These are phyloP conservation scores for Musa schizocarpa DNA, from an alignment of 176 grass and related monocot genomes.

Conservation along the genomic window DNA sequence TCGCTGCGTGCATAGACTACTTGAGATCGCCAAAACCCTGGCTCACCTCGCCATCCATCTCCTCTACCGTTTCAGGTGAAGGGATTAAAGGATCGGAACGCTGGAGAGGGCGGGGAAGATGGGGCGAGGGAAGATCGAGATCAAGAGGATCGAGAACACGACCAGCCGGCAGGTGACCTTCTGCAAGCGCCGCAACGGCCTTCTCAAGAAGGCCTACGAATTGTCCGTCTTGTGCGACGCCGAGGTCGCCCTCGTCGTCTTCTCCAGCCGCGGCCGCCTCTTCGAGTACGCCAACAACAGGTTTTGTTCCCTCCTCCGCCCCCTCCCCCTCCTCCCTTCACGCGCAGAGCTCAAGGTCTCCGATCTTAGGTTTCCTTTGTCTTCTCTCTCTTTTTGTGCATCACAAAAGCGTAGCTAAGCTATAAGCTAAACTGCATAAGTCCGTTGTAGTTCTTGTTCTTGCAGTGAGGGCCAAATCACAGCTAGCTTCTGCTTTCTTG, in stretches of 20 bases:
- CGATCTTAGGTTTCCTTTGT: conserved; percentile 15
- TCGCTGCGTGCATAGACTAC: background rate
- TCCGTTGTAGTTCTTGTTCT: background rate
- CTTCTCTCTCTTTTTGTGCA: background rate
- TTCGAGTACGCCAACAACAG: conserved; percentile 96
- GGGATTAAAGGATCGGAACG: background rate
- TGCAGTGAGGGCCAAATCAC: too few species aligned
- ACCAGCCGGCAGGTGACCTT: conserved; percentile 73
- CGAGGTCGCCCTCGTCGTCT: conserved; percentile 66
- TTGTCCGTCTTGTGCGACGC: conserved; percentile 62
- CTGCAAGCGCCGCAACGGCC: conserved; percentile 76
- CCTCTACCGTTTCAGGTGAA: background rate
- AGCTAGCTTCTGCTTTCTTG: background rate
- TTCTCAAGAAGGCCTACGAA: conserved; percentile 77
- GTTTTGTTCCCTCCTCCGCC: conserved; percentile 9
- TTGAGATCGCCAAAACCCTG: too few species aligned
- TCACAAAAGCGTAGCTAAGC: background rate
- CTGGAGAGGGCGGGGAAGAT: conserved; percentile 29
- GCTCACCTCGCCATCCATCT: too few species aligned
- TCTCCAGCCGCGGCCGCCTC: conserved; percentile 88
- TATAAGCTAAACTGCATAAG: background rate
- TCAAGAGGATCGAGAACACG: conserved; percentile 76
- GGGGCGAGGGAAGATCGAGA: conserved; percentile 55
- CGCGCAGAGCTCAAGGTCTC: too few species aligned
- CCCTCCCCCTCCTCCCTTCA: background rate